Conservation (phyloP, 768 basidiomycete genomes). For the Chlorophyllum brunneum region DNA sequence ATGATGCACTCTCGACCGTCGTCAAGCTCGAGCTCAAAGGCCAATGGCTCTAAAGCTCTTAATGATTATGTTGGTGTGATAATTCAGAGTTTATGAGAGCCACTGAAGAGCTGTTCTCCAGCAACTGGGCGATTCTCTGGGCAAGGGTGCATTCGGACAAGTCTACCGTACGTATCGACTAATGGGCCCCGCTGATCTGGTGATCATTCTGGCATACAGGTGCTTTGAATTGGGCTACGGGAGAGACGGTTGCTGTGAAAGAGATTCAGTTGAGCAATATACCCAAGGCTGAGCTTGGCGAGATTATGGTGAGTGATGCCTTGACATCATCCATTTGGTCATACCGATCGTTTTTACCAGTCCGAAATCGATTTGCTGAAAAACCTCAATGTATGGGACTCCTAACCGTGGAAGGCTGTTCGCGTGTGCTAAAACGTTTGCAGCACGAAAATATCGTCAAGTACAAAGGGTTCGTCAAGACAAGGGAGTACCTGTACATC, state of each 20-base stretch:
- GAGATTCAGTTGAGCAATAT: constrained; percentile 95
- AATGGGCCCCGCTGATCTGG: neutral
- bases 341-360: constrained; percentile 37
- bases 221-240: constrained; percentile 91
- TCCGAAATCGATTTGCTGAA: constrained; percentile 97
- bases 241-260: constrained; percentile 98
- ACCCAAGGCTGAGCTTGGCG: constrained; percentile 87
- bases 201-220: constrained; percentile 37
- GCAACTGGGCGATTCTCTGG: constrained; percentile 97
- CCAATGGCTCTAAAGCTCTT: constrained; percentile 48
- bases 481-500: constrained; percentile 91
- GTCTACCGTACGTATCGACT: constrained; percentile 75
- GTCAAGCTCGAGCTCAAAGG: constrained; percentile 31
- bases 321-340: constrained; percentile 8
- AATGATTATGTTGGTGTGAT: constrained; percentile 57
- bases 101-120: constrained; percentile 26
- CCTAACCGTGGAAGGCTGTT: constrained; percentile 4
- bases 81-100: neutral
- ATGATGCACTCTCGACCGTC: constrained; percentile 35
- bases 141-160: constrained; percentile 95
- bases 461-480: constrained; percentile 97
- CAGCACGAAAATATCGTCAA: constrained; percentile 98
- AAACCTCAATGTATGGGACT: constrained; percentile 77
- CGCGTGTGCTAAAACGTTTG: neutral
- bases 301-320: constrained; percentile 89